Conservation (phyloP, 2,329 filamentous ascomycete species). For the Trichoderma sp. region DNA sequence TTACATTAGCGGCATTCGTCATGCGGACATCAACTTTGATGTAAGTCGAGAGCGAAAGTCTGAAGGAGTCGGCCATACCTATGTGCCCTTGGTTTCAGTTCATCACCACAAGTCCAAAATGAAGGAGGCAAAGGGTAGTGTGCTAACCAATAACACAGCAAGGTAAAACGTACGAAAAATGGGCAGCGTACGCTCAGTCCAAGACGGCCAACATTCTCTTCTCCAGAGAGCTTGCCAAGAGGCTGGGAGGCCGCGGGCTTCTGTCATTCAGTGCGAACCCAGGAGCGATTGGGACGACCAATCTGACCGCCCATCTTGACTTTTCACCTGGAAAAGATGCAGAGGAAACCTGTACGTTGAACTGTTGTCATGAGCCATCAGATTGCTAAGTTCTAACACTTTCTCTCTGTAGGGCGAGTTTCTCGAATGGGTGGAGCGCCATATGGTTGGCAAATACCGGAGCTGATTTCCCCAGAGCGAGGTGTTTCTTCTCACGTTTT, state of each 20-base stretch:
- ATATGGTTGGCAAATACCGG: constrained; percentile 8
- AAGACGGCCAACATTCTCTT: constrained; percentile 44
- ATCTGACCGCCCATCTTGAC: constrained; percentile 32
- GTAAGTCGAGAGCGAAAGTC: constrained; percentile 27
- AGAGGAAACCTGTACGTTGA: constrained; percentile 27
- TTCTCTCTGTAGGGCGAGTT: constrained; percentile 23
- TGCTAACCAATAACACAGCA: constrained; percentile 28
- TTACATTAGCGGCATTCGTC: constrained; percentile 36
- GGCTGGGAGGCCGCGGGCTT: constrained; percentile 36
- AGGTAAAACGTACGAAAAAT: constrained; percentile 36
- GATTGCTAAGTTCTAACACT: background rate
- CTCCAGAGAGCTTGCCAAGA: constrained; percentile 36
- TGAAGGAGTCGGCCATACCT: background rate
- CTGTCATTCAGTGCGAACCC: constrained; percentile 41
- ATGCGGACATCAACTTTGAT: constrained; percentile 38
- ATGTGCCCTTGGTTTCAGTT: background rate
- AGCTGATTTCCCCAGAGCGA: constrained; percentile 32
- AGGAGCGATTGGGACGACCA: constrained; percentile 35
- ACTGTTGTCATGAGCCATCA: background rate
- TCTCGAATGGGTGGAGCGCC: constrained; percentile 17
- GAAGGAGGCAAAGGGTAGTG: background rate
- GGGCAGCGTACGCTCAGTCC: constrained; percentile 42
- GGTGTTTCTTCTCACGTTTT: constrained; percentile 40
- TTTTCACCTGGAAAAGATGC: constrained; percentile 27
- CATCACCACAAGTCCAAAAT: background rate